These are phyloP conservation scores for Colletotrichum sp. DNA, from an alignment of 2,329 filamentous ascomycete genomes.

Conservation along the genomic window DNA sequence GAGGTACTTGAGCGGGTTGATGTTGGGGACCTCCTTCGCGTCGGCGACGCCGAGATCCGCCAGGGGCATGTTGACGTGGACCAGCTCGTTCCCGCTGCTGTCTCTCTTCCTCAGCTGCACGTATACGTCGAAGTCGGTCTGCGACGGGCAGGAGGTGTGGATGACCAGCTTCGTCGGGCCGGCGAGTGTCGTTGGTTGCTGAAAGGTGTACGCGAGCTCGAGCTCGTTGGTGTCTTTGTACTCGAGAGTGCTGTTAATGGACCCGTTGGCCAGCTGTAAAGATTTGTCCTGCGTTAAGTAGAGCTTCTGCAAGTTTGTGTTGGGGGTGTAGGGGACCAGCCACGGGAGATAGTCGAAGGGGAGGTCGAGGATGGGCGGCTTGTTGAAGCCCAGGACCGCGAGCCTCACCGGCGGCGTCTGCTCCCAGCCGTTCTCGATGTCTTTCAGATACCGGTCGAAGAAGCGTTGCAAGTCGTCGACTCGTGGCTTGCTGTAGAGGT, in stretches of 20 bases:
- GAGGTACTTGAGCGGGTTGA: neutral
- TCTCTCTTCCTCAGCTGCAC: neutral
- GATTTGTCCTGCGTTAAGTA: neutral
- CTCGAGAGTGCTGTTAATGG: neutral
- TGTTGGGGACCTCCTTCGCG: neutral
- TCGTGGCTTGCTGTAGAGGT: slow-evolving; percentile 25
- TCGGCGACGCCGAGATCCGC: neutral
- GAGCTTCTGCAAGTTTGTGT: neutral
- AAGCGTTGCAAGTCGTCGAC: slow-evolving; percentile 25
- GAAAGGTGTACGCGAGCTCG: neutral
- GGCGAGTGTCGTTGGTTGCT: neutral
- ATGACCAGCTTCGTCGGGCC: neutral
- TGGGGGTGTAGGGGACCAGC: neutral
- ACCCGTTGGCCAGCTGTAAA: neutral
- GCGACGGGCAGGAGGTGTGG: neutral
- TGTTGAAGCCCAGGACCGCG: slow-evolving; percentile 1
- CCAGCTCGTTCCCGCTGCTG: neutral
- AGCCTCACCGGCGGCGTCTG: slow-evolving; percentile 13
- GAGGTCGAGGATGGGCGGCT: neutral
- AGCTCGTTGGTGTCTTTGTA: neutral
- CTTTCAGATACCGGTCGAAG: slow-evolving; percentile 22
- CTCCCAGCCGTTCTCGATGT: slow-evolving; percentile 19
- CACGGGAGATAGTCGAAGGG: neutral
- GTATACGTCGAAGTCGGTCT: neutral
- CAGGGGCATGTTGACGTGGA: neutral